Percentiles rank a stretch among this genome's conserved stretches.
Conservation (phyloP, 352 stramenopile species). For the Elongisporangium anandrum region DNA sequence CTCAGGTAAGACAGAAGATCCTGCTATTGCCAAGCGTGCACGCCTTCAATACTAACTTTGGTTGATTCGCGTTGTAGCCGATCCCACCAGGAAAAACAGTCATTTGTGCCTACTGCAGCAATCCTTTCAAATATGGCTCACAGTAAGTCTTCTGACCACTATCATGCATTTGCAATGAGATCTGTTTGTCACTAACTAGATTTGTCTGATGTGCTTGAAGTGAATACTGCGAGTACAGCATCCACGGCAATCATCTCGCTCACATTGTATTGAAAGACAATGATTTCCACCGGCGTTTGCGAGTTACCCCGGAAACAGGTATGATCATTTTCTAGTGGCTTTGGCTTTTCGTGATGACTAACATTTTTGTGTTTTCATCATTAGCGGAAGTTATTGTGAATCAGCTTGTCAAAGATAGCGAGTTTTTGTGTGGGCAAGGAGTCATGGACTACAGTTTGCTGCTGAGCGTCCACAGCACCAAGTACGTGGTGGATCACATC, state of each 20-base stretch:
- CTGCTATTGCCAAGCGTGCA: neutral
- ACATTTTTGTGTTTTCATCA: constrained; percentile 3
- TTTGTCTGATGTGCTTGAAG: constrained; percentile 12
- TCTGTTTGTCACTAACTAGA: constrained; percentile 1
- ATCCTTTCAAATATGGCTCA: constrained; percentile 73
- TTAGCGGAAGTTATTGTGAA: constrained; percentile 49
- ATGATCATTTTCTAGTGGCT: neutral
- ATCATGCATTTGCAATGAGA: neutral
- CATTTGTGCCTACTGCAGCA: constrained; percentile 83
- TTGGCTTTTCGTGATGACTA: constrained; percentile 3
- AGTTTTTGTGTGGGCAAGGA: constrained; percentile 69
- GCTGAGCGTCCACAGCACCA: constrained; percentile 81
- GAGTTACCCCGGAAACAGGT: constrained; percentile 56
- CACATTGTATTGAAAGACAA: constrained; percentile 86
- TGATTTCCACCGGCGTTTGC: constrained; percentile 82
- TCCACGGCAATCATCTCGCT: constrained; percentile 68
- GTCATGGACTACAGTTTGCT: constrained; percentile 90
- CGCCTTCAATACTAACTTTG: neutral
- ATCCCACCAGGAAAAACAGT: constrained; percentile 79
- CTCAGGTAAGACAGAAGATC: constrained; percentile 31
- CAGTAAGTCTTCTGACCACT: constrained; percentile 12
- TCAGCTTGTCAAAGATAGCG: constrained; percentile 67
- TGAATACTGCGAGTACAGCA: constrained; percentile 71
- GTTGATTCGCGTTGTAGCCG: constrained; percentile 18
- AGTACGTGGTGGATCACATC: constrained; percentile 76